Evolutionary conservation across 2,329 filamentous ascomycete genomes (phyloP).

Genomic region (Annulohypoxylon truncatum): DNA sequence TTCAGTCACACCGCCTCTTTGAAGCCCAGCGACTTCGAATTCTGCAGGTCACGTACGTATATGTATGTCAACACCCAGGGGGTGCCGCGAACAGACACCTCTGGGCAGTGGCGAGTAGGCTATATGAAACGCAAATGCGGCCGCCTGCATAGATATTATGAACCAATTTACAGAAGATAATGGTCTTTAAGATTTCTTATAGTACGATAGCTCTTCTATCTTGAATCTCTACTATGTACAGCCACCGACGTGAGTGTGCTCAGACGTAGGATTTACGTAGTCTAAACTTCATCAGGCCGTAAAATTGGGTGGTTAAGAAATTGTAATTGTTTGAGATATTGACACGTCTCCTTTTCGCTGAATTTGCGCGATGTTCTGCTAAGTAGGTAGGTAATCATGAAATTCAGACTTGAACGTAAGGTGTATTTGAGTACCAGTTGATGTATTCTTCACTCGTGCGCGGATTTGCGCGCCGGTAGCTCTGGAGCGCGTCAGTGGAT

Average conservation of each 20-base stretch:
- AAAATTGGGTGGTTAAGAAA: constrained; percentile 2
- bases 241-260: constrained; percentile 23
- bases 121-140: constrained; percentile 37
- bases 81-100: constrained; percentile 33
- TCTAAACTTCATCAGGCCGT: constrained; percentile 6
- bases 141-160: constrained; percentile 28
- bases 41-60: constrained; percentile 31
- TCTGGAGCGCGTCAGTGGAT: neutral
- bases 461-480: neutral
- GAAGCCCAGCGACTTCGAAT: constrained; percentile 5
- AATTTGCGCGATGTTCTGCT: constrained; percentile 1
- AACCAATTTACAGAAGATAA: constrained; percentile 8
- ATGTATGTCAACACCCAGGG: constrained; percentile 24
- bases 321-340: constrained; percentile 8
- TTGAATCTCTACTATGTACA: constrained; percentile 8
- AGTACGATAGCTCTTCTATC: constrained; percentile 1
- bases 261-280: constrained; percentile 25
- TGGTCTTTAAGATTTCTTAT: constrained; percentile 13
- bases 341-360: neutral
- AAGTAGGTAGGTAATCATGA: neutral
- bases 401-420: neutral
- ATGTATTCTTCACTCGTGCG: neutral
- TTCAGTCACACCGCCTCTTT: constrained; percentile 31
- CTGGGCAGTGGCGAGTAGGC: constrained; percentile 35
- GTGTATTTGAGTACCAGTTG: neutral